phyloP scores from a whole-genome alignment of 768 basidiomycete genomes.

The Amyloporia xantha region DNA sequence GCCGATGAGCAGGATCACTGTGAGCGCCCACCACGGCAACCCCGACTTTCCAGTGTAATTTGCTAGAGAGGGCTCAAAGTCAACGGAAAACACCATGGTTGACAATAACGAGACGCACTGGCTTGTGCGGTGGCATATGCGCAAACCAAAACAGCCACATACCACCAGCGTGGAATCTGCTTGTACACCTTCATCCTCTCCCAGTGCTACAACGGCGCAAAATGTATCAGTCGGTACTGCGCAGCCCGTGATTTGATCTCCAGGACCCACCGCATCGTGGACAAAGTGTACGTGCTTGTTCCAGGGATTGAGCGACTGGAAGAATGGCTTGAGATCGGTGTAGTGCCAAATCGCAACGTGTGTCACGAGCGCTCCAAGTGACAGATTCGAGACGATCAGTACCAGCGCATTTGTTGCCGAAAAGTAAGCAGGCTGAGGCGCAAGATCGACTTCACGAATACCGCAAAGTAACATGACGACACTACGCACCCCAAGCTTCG shows the following conservation, averaged over 20 bases:
- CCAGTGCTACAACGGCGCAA: constrained; percentile 37
- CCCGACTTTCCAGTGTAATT: constrained; percentile 20
- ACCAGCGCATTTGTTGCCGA: constrained; percentile 29
- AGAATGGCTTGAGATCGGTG: constrained; percentile 28
- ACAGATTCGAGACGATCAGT: constrained; percentile 28
- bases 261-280: constrained; percentile 18
- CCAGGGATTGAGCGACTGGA: constrained; percentile 29
- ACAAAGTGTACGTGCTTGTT: constrained; percentile 22
- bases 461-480: background rate
- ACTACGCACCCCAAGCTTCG: constrained; percentile 18
- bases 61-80: background rate
- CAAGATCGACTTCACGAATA: background rate
- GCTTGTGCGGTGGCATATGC: constrained; percentile 46
- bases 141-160: constrained; percentile 33
- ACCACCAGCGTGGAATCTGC: constrained; percentile 49
- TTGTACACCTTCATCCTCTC: constrained; percentile 45
- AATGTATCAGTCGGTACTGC: too few species aligned
- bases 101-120: constrained; percentile 1
- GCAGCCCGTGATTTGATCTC: background rate
- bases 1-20: constrained; percentile 47
- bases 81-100: too few species aligned
- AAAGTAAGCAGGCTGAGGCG: constrained; percentile 27
- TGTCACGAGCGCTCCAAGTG: constrained; percentile 28
- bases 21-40: constrained; percentile 47
- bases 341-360: constrained; percentile 33